Conservation (phyloP, 2,329 filamentous ascomycete genomes). For the Fusarium musae region DNA sequence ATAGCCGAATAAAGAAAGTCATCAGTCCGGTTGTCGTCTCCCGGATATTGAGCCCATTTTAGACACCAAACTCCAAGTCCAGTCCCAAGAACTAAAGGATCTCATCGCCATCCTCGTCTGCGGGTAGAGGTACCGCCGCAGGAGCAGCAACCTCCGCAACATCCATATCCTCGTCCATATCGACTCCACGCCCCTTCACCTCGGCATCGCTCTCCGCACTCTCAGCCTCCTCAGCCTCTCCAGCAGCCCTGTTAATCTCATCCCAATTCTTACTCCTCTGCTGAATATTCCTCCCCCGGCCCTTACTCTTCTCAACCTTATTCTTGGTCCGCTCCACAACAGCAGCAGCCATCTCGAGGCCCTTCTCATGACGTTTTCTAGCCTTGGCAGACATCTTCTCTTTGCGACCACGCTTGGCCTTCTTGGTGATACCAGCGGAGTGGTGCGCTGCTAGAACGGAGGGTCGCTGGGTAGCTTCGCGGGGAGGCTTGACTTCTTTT, state of each 20-base stretch:
- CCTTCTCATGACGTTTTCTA: constrained; percentile 65
- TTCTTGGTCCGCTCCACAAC: constrained; percentile 67
- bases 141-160: constrained; percentile 21
- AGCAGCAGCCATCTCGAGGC: constrained; percentile 68
- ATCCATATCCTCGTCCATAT: constrained; percentile 53
- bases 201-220: not conserved
- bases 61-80: constrained; percentile 44
- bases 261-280: constrained; percentile 67
- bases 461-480: constrained; percentile 58
- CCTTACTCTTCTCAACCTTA: constrained; percentile 67
- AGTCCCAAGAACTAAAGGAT: constrained; percentile 44
- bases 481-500: constrained; percentile 64
- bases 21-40: constrained; percentile 28
- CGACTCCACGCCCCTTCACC: constrained; percentile 43
- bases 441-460: constrained; percentile 77
- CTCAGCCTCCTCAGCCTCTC: constrained; percentile 8
- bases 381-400: constrained; percentile 65
- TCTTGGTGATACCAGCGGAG: constrained; percentile 74
- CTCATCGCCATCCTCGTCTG: constrained; percentile 49
- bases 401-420: constrained; percentile 67
- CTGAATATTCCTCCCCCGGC: constrained; percentile 59
- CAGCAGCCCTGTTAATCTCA: constrained; percentile 61
- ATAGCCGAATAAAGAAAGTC: constrained; percentile 30
- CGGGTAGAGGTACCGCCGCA: constrained; percentile 15
- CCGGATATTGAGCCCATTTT: constrained; percentile 39